Evolutionary conservation across 2,329 filamentous ascomycete species (phyloP), one percentile per base, ranked within the genome.

Genomic region (Aspergillus pseudoterreus): DNA sequence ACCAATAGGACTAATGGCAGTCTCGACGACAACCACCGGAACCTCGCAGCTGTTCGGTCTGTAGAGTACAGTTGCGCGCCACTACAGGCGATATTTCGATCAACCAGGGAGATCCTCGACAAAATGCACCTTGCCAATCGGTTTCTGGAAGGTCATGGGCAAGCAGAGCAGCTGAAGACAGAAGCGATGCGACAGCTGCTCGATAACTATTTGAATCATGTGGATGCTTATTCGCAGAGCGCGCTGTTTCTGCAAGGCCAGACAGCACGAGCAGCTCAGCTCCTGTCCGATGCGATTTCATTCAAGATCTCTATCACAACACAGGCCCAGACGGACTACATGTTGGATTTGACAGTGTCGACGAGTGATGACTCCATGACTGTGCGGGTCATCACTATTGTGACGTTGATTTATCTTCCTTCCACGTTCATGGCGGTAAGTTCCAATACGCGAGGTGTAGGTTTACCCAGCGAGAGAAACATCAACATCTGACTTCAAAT

Each of bases 391-490:
- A 61, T 68, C 9, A 68, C 66, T 3, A 50, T 65, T 1, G 59
- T 68, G 9, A 65, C 65, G 2, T 41, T 69, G 14, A 63, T 66
- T 6, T 69, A 65, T 53, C 59, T 69, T 0, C 71, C 71, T 1
- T 60, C 69, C 5, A 71, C 70, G 2, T 73, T 72, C 49, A 63
- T 70, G 2, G 68, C 66, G 6, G 70, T 72, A 59, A 61, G 66
- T 48, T 1, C 8, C 15, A 3, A 63, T 19, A 21, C 30, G 11
- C 36, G 30, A 30, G 21, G 12, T 4, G 11, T 24, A 42, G 15
- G 9, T 4, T 9, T 22, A 6, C 8, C 41, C 27, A 19, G 24
- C 42, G 12, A 1, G 19, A 4, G 19, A 19, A 19, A 19, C 19
- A 4, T 19, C 19, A 24, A 10, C 11, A 38, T 12, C 45, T 46